Percentiles rank a stretch among this genome's conserved stretches.
Evolutionary conservation across 2,329 filamentous ascomycete genomes (phyloP).

Genomic region (Monosporascus ibericus): DNA sequence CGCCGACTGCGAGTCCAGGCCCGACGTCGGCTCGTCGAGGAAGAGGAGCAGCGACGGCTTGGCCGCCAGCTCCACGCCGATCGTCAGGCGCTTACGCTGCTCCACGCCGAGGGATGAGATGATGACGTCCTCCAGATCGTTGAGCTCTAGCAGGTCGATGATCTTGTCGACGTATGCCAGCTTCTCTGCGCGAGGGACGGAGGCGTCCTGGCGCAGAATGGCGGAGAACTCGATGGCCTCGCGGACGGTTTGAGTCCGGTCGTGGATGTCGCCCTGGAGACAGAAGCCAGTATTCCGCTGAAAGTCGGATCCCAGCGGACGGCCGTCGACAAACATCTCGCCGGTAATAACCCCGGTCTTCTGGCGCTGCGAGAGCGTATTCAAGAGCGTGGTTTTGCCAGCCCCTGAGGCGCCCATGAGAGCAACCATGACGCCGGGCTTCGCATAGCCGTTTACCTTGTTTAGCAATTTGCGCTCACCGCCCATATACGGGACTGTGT

Average conservation of each 20-base stretch:
- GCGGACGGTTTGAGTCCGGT: slow-evolving; percentile 69
- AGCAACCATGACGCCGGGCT: slow-evolving; percentile 73
- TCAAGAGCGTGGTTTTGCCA: slow-evolving; percentile 77
- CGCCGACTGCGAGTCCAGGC: slow-evolving; percentile 63
- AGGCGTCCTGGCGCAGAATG: slow-evolving; percentile 72
- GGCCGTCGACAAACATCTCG: slow-evolving; percentile 67
- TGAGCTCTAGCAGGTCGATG: slow-evolving; percentile 75
- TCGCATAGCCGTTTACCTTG: slow-evolving; percentile 69
- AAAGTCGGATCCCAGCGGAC: slow-evolving; percentile 54
- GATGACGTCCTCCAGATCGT: slow-evolving; percentile 61
- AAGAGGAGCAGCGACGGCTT: slow-evolving; percentile 63
- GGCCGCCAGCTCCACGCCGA: slow-evolving; percentile 67
- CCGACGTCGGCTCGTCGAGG: slow-evolving; percentile 66
- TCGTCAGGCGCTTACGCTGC: slow-evolving; percentile 66
- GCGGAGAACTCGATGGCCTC: slow-evolving; percentile 81
- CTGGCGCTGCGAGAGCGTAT: slow-evolving; percentile 68
- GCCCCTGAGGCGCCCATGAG: slow-evolving; percentile 77
- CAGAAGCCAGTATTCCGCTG: slow-evolving; percentile 66
- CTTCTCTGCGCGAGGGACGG: slow-evolving; percentile 70
- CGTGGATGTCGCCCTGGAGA: slow-evolving; percentile 67
- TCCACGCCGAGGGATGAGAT: slow-evolving; percentile 61
- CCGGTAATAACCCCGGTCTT: slow-evolving; percentile 58
- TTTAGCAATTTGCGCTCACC: slow-evolving; percentile 58
- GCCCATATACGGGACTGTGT: slow-evolving; percentile 64
- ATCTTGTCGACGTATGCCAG: slow-evolving; percentile 86